Percentiles rank a stretch among this genome's conserved stretches.
phyloP scores from a whole-genome alignment of 2,329 filamentous ascomycete species.

The Pseudogymnoascus sp. region DNA sequence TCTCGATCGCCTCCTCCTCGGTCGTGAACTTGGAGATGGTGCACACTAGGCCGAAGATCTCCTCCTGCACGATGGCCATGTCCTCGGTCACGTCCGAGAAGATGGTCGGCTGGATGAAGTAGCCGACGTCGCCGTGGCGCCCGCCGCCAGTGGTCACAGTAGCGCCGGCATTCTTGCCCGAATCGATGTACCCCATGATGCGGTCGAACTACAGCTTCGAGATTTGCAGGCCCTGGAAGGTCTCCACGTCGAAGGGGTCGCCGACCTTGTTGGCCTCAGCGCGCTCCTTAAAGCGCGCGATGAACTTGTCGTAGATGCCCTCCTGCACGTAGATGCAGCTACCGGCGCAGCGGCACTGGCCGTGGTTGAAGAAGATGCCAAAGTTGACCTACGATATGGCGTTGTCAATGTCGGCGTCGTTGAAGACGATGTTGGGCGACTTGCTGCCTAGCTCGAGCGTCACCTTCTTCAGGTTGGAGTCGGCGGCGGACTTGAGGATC shows the following conservation, averaged over 20 bases:
- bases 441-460: constrained; percentile 56
- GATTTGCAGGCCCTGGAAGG: constrained; percentile 65
- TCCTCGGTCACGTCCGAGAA: constrained; percentile 61
- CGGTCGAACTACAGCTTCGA: constrained; percentile 61
- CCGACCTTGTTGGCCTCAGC: constrained; percentile 56
- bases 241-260: constrained; percentile 55
- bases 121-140: constrained; percentile 52
- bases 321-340: constrained; percentile 64
- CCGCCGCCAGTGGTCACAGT: constrained; percentile 56
- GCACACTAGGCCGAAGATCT: constrained; percentile 68
- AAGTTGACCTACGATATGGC: constrained; percentile 54
- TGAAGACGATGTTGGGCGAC: constrained; percentile 53
- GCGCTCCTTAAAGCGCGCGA: constrained; percentile 55
- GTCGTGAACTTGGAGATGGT: constrained; percentile 62
- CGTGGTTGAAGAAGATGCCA: constrained; percentile 36
- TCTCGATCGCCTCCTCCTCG: constrained; percentile 55
- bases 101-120: constrained; percentile 67
- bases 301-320: constrained; percentile 60
- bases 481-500: constrained; percentile 56
- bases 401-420: constrained; percentile 52
- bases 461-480: constrained; percentile 56
- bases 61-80: constrained; percentile 68
- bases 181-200: constrained; percentile 58
- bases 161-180: constrained; percentile 56
- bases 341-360: constrained; percentile 45